A percentile compares a stretch with the other conserved stretches of the same genome.
These are phyloP conservation scores for Pichia deserticola DNA, from an alignment of 805 yeast species.

Conservation along the genomic window DNA sequence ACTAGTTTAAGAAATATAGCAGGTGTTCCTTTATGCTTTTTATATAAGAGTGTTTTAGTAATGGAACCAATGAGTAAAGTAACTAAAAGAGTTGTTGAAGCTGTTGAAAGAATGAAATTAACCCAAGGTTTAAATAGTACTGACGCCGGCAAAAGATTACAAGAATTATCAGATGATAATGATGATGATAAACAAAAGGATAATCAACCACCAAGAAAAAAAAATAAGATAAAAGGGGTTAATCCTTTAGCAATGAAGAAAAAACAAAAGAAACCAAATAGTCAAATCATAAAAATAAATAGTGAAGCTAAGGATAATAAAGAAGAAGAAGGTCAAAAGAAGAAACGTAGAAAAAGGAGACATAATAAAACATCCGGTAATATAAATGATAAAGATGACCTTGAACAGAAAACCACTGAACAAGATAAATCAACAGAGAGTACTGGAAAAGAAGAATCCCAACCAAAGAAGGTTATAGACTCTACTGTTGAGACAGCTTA, in stretches of 20 bases:
- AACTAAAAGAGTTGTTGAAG: constrained; percentile 42
- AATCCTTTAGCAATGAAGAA: constrained; percentile 88
- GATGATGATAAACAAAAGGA: constrained; percentile 11
- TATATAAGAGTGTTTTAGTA: constrained; percentile 88
- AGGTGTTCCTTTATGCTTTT: constrained; percentile 82
- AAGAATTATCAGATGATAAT: constrained; percentile 15
- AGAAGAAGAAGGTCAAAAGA: not conserved
- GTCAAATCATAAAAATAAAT: not conserved
- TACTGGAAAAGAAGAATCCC: too few species aligned
- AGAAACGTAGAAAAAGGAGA: constrained; percentile 1
- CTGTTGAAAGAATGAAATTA: constrained; percentile 60
- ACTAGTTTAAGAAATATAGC: constrained; percentile 66
- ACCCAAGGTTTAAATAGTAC: constrained; percentile 72
- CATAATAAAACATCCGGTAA: not conserved
- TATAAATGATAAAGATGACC: too few species aligned
- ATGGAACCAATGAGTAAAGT: constrained; percentile 88
- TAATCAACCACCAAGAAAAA: constrained; percentile 15
- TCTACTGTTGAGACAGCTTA: too few species aligned
- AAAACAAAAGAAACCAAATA: constrained; percentile 35
- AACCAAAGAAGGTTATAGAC: too few species aligned
- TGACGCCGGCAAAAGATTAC: constrained; percentile 37
- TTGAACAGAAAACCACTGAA: too few species aligned
- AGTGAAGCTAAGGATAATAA: not conserved
- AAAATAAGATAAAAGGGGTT: constrained; percentile 59
- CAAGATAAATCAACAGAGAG: too few species aligned